Evolutionary conservation across 2,329 filamentous ascomycete species (phyloP).

Genomic region (Neocatenulostroma microsporum): DNA sequence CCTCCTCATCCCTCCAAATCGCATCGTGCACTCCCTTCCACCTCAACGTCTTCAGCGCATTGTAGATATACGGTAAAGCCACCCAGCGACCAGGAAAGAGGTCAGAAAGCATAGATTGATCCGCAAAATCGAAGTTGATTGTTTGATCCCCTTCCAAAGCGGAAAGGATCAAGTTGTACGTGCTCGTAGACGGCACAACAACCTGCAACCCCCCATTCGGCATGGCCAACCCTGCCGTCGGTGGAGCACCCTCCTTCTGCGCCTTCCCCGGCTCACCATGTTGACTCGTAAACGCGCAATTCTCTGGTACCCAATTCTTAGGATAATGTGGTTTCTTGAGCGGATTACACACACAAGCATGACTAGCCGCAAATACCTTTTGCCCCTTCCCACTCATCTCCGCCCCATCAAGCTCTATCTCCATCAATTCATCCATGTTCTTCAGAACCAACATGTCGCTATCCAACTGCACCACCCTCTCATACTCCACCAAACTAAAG

Average conservation of each 20-base stretch:
- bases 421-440: conserved; percentile 93
- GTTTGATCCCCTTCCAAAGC: conserved; percentile 41
- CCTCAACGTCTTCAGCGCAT: conserved; percentile 53
- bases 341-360: conserved; percentile 83
- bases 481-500: conserved; percentile 69
- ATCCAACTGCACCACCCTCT: conserved; percentile 74
- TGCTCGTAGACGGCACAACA: conserved; percentile 48
- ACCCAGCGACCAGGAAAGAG: conserved; percentile 53
- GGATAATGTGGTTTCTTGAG: conserved; percentile 73
- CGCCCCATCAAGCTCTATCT: conserved; percentile 60
- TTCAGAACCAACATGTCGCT: conserved; percentile 75
- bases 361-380: conserved; percentile 71
- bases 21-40: conserved; percentile 49
- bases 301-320: conserved; percentile 56
- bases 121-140: conserved; percentile 51
- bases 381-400: conserved; percentile 46
- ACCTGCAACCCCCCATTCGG: conserved; percentile 56
- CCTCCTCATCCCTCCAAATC: conserved; percentile 53
- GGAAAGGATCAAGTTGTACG: conserved; percentile 46
- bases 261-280: conserved; percentile 45
- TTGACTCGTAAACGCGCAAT: conserved; percentile 56
- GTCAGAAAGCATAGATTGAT: conserved; percentile 52
- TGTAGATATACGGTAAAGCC: conserved; percentile 52
- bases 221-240: conserved; percentile 48
- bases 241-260: conserved; percentile 44